Evolutionary conservation across 2,329 filamentous ascomycete species (phyloP).

Genomic region (Microsporum audouinii): DNA sequence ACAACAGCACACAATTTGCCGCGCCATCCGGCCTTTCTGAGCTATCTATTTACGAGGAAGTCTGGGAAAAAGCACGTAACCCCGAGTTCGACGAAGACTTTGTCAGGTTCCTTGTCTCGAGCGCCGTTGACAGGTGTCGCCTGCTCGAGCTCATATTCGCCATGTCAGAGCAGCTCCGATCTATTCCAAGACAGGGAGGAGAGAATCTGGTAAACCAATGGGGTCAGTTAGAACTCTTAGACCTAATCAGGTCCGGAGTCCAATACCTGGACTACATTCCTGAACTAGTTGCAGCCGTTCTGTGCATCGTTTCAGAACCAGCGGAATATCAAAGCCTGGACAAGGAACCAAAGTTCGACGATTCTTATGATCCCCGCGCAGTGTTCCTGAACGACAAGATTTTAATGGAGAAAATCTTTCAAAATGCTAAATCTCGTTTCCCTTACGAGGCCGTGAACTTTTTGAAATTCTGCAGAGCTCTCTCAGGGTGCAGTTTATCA

Average conservation of each 20-base stretch:
- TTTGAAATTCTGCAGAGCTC: constrained; percentile 55
- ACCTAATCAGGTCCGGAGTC: constrained; percentile 57
- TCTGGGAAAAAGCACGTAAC: constrained; percentile 36
- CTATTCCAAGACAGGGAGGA: constrained; percentile 38
- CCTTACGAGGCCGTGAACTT: constrained; percentile 79
- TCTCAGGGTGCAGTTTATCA: constrained; percentile 41
- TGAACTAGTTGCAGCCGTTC: constrained; percentile 55
- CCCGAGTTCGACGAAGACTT: constrained; percentile 36
- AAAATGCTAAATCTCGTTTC: constrained; percentile 62
- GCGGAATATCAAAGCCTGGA: constrained; percentile 16
- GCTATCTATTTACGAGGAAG: constrained; percentile 36
- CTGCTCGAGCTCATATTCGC: constrained; percentile 40
- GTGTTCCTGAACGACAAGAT: constrained; percentile 46
- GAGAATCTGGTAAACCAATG: constrained; percentile 48
- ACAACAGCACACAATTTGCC: constrained; percentile 27
- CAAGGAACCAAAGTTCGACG: constrained; percentile 13
- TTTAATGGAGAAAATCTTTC: constrained; percentile 50
- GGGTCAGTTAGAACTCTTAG: constrained; percentile 54
- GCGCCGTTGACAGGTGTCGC: constrained; percentile 36
- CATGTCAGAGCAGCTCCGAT: constrained; percentile 36
- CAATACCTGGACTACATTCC: constrained; percentile 59
- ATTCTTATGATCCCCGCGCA: constrained; percentile 32
- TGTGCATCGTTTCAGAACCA: constrained; percentile 50
- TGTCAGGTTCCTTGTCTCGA: constrained; percentile 37
- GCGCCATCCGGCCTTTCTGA: constrained; percentile 24